These are phyloP conservation scores for Wickerhamiella cacticola DNA, from an alignment of 805 yeast species.

Conservation along the genomic window DNA sequence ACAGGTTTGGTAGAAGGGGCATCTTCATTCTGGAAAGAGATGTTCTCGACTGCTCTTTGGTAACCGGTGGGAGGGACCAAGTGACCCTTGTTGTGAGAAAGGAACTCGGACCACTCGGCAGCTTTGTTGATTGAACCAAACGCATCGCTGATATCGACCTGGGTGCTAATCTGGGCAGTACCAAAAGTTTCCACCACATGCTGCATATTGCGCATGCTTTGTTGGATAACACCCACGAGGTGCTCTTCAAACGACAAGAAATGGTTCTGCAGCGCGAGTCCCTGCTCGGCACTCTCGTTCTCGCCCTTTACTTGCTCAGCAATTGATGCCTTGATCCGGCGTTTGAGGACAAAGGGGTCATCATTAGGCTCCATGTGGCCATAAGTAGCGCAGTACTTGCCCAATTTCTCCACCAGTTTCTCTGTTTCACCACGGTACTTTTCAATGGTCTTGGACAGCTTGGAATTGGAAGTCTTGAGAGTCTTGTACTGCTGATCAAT, in stretches of 20 bases:
- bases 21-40: conserved; percentile 31
- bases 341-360: conserved; percentile 38
- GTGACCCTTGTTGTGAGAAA: conserved; percentile 24
- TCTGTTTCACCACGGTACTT: conserved; percentile 28
- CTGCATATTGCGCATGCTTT: conserved; percentile 28
- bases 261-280: conserved; percentile 33
- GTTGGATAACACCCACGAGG: conserved; percentile 33
- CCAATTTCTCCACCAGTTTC: conserved; percentile 32
- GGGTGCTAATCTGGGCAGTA: conserved; percentile 24
- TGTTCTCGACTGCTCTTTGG: conserved; percentile 30
- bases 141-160: conserved; percentile 25
- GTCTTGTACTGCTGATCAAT: conserved; percentile 34
- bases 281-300: conserved; percentile 34
- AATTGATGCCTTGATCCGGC: conserved; percentile 30
- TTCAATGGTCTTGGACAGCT: conserved; percentile 30
- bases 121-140: conserved; percentile 31
- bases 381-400: conserved; percentile 26
- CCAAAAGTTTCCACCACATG: conserved; percentile 26
- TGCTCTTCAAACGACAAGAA: conserved; percentile 35
- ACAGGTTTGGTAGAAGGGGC: conserved; percentile 35
- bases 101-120: conserved; percentile 37
- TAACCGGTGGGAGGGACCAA: conserved; percentile 28
- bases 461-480: conserved; percentile 28
- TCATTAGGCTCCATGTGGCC: conserved; percentile 30
- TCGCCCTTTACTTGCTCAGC: conserved; percentile 35